These are phyloP conservation scores for Starmerella sirachaensis DNA, from an alignment of 805 yeast genomes.

Conservation along the genomic window DNA sequence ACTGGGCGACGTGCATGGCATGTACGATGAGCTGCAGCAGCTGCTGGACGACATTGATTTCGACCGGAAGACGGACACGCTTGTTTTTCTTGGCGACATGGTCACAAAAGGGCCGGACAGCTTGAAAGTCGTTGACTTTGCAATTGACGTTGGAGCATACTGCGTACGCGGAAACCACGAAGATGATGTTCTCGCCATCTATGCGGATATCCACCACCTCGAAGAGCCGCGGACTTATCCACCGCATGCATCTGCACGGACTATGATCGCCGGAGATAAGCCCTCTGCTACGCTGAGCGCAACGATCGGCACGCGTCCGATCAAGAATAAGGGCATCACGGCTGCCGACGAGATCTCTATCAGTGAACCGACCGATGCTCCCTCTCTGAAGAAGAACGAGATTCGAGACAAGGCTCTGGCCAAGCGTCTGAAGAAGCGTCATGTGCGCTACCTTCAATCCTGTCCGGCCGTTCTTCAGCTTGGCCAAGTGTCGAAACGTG, in stretches of 20 bases:
- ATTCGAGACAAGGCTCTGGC: conserved; percentile 36
- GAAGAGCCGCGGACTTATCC: conserved; percentile 23
- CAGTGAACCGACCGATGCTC: neutral
- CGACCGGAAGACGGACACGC: conserved; percentile 36
- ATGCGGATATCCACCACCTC: conserved; percentile 48
- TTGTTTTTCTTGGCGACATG: conserved; percentile 74
- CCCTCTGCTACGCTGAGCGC: conserved; percentile 16
- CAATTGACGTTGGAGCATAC: conserved; percentile 45
- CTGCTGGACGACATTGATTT: conserved; percentile 42
- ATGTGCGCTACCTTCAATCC: conserved; percentile 44
- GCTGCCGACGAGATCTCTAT: too few species aligned
- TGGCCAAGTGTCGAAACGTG: conserved; percentile 40
- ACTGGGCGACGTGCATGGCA: conserved; percentile 86
- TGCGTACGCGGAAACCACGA: conserved; percentile 91
- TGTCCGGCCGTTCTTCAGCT: conserved; percentile 55
- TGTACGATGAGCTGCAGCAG: conserved; percentile 40
- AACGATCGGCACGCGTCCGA: conserved; percentile 11
- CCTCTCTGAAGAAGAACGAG: conserved; percentile 1
- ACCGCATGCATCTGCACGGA: conserved; percentile 20
- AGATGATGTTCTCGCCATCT: conserved; percentile 51
- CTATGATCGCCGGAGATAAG: conserved; percentile 17
- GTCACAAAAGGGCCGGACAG: conserved; percentile 76
- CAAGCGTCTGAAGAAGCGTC: conserved; percentile 44
- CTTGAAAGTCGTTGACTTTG: conserved; percentile 51
- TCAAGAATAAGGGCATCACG: neutral